Evolutionary conservation across 345 rosid species (phyloP), one percentile per base, ranked within the genome.

Genomic region (Eucalyptus cladocalyx): DNA sequence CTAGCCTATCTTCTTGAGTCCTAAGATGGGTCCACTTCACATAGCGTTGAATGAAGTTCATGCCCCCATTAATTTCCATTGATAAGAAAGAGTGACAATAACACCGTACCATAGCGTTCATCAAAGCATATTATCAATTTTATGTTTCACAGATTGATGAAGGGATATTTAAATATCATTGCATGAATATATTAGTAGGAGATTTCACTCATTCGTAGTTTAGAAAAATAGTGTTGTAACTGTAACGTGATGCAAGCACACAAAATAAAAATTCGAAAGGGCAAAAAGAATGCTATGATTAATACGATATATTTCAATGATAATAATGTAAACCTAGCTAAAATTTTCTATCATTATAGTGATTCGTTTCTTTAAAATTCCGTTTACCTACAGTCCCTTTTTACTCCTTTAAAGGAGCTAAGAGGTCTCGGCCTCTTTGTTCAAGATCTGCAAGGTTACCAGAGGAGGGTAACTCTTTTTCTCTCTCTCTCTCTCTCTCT

Each of bases 381-480:
- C 47, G 0, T 76, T 76, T 37, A 21, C 83, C 83, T 37, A 37
- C 47, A 37, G 47, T 2, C 12, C 83, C 83, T 19, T 37, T 76
- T 76, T 37, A 76, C 83, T 37, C 83, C 83, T 76, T 76, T 76
- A 76, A 76, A 76, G 28, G 1, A 37, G 24, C 83, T 37, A 21
- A 11, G 83, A 76, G 28, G 83, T 37, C 83, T 37, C 28, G 0
- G 45, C 83, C 83, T 37, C 47, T 21, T 76, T 76, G 47, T 76
- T 76, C 83, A 11, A 0, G 28, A 37, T 76, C 83, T 76, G 3
- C 83, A 90, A 80, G 49, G 92, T 95, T 37, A 87, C 72, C 5
- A 21, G 97, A 95, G 94, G 95, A 81, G 53, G 86, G 72, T 19
- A 80, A 94, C 92, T 90, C 90, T 80, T 90, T 94, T 90, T 45